Evolutionary conservation across 169 alveolate species (phyloP).

Genomic region (Cryptosporidium muris): DNA sequence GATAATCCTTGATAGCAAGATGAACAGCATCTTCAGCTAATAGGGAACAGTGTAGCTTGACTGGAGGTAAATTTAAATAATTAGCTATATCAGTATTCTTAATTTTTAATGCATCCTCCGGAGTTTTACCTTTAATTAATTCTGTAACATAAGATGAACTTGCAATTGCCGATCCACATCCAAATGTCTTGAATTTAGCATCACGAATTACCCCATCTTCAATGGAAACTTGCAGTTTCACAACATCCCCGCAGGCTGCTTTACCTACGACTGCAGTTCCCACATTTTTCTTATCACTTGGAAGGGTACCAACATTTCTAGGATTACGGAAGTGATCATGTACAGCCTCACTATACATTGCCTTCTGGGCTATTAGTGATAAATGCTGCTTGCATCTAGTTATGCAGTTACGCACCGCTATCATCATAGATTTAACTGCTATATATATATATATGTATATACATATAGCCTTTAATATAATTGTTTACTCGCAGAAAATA

Average conservation of each 20-base stretch:
- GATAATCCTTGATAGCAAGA: conserved; percentile 91
- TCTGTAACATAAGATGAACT: conserved; percentile 97
- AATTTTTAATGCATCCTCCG: conserved; percentile 93
- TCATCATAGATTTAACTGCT: no score
- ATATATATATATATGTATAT: no score
- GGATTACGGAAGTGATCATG: conserved; percentile 93
- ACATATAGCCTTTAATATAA: no score
- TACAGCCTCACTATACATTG: conserved; percentile 83
- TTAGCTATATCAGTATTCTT: conserved; percentile 92
- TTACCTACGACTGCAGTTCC: conserved; percentile 99
- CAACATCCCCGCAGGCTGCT: conserved; percentile 99
- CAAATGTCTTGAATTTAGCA: conserved; percentile 97
- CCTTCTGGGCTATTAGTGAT: not conserved
- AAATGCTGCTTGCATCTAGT: no score
- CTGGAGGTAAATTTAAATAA: conserved; percentile 97
- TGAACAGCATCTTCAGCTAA: conserved; percentile 98
- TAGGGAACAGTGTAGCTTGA: conserved; percentile 97
- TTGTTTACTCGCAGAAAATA: no score
- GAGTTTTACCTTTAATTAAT: conserved; percentile 92
- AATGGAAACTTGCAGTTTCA: conserved; percentile 93
- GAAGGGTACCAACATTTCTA: conserved; percentile 88
- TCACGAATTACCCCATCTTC: conserved; percentile 92
- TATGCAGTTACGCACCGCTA: no score
- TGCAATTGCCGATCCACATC: conserved; percentile 99
- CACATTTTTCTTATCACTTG: conserved; percentile 75